Base-by-base conservation (phyloP, 495 filamentous ascomycete genomes). In the Chlorociboria aeruginascens region DNA sequence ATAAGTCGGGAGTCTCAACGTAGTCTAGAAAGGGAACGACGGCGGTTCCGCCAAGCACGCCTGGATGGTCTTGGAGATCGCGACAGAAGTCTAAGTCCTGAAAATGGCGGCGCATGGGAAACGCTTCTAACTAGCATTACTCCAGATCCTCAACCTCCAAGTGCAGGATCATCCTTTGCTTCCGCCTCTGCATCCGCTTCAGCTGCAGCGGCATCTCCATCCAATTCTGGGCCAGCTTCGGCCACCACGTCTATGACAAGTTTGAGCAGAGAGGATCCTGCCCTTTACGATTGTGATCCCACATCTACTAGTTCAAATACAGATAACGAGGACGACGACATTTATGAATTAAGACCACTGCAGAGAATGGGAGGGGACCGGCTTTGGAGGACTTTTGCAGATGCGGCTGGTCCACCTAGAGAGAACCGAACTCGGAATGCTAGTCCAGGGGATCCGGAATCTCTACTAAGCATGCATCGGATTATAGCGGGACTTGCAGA, bases 11-110 rank as follows among this genome's bases (percentile, higher is more conserved):
- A 29, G 10, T 51, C 55, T 7, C 42, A 17, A n/a, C 11, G 20
- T 28, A 54, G 45, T 16, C 34, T 51, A 30, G 56, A 47, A 47
- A 53, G 32, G 32, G 45, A 45, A 10, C 49, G 50, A 37, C 33
- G 44, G 14, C 36, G 55, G 46, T 10, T 57, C 51, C 50, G 49
- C 33, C 46, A 53, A 46, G 52, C 49, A 55, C 58, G 31, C 34
- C 55, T 82, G 6, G 82, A 90, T 66, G 88, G 88, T 11, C 71
- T 94, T 29, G 88, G 87, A 12, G 87, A 94, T 62, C 81, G 86
- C 34, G 78, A 86, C 46, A 76, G 87, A 36, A 93, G 87, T 57
- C 67, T 84, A 43, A 89, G 84, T 61, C 84, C 87, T 2, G 82
- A 85, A 40, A 76, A 65, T 32, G 79, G 78, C 43, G 71, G 74